A percentile compares a stretch with the other conserved stretches of the same genome.
These are phyloP conservation scores for Clavispora fructus DNA, from an alignment of 805 yeast species.

Conservation along the genomic window DNA sequence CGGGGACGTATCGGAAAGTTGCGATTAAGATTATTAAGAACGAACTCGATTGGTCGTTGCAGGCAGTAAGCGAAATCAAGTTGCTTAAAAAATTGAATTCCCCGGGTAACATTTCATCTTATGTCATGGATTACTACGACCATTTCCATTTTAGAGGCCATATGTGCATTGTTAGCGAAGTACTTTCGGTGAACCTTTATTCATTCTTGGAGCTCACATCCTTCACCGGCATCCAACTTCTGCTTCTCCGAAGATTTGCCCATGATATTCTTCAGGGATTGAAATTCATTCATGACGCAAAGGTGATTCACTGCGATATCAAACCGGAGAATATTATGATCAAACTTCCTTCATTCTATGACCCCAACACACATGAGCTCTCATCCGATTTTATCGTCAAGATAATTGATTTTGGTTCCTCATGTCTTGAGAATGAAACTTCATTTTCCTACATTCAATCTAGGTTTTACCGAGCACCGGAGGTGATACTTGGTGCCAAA, in stretches of 20 bases:
- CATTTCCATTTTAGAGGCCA: conserved; percentile 80
- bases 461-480: conserved; percentile 76
- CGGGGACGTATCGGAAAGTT: conserved; percentile 35
- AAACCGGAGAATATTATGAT: conserved; percentile 83
- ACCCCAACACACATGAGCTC: conserved; percentile 14
- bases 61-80: conserved; percentile 73
- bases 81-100: conserved; percentile 47
- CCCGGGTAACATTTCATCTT: conserved; percentile 15
- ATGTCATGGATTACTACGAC: conserved; percentile 51
- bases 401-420: conserved; percentile 78
- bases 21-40: conserved; percentile 77
- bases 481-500: conserved; percentile 61
- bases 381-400: conserved; percentile 47
- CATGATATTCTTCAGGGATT: conserved; percentile 56
- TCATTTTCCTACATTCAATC: conserved; percentile 54
- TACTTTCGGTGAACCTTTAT: conserved; percentile 61
- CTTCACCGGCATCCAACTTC: conserved; percentile 45
- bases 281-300: conserved; percentile 48
- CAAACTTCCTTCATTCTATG: conserved; percentile 21
- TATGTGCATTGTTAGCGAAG: conserved; percentile 73
- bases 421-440: conserved; percentile 42
- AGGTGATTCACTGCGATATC: conserved; percentile 76
- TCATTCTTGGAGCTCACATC: conserved; percentile 49
- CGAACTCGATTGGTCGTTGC: conserved; percentile 67
- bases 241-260: conserved; percentile 41